Conservation (phyloP, 768 basidiomycete genomes). For the Lactifluus pinguis region DNA sequence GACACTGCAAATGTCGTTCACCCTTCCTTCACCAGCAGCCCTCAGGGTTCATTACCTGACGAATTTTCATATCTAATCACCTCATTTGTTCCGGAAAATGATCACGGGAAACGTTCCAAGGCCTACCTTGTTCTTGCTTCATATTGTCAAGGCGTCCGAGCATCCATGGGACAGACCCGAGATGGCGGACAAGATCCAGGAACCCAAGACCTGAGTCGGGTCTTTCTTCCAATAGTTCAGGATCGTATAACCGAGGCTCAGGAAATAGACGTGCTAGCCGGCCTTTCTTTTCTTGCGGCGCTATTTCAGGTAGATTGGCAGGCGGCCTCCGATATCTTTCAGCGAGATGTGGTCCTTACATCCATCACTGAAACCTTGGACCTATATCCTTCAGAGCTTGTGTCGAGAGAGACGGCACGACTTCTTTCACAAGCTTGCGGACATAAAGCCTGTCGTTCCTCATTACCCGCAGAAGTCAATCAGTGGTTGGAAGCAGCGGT, state of each 20-base stretch:
- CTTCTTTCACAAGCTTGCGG: conserved; percentile 70
- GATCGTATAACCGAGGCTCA: conserved; percentile 46
- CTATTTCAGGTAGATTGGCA: conserved; percentile 77
- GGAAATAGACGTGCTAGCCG: conserved; percentile 43
- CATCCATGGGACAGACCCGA: conserved; percentile 28
- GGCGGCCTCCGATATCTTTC: conserved; percentile 56
- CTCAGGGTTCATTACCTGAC: conserved; percentile 15
- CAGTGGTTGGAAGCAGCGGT: conserved; percentile 62
- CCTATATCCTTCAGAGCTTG: conserved; percentile 38
- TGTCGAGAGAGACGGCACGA: conserved; percentile 58
- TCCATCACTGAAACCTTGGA: conserved; percentile 65
- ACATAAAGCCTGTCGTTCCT: conserved; percentile 58
- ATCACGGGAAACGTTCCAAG: conserved; percentile 40
- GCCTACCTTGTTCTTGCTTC: conserved; percentile 63
- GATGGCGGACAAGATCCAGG: conserved; percentile 34
- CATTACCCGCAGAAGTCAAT: conserved; percentile 46
- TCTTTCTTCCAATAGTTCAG: conserved; percentile 44
- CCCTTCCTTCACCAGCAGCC: background rate
- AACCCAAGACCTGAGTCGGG: conserved; percentile 40
- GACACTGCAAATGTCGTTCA: background rate
- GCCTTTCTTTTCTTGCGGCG: conserved; percentile 62
- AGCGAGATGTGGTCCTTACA: conserved; percentile 52
- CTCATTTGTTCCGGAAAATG: conserved; percentile 12
- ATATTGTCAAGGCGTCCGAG: conserved; percentile 52
- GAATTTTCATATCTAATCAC: conserved; percentile 17